Evolutionary conservation across 2,329 filamentous ascomycete genomes (phyloP), one percentile per base, ranked within the genome.

Genomic region (Verticillium albo-atrum): DNA sequence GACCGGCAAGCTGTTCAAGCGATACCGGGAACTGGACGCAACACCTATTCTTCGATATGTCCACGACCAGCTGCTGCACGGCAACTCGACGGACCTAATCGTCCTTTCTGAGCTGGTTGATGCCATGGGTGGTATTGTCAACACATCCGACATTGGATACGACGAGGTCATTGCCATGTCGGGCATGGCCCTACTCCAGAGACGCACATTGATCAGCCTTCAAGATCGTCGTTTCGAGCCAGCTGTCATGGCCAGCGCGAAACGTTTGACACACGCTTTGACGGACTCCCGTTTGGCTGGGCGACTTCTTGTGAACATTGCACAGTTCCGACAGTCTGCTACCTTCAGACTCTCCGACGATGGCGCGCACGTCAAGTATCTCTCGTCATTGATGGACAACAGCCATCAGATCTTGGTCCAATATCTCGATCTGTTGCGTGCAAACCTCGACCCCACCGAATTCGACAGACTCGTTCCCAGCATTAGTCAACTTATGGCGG

Each of bases 121-220:
- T 35, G 91, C 90, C 2, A 98, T 99, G 95, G 92, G 91, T 20
- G 96, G 96, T 53, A 93, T 99, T 61, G 88, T 94, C 14, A 88
- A 93, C 4, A 89, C 94, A 61, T 84, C 88, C 57, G 91, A 93
- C 68, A 94, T 97, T 68, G 97, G 91, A 30, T 94, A 99, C 66
- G 79, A 88, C 20, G 93, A 97, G 74, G 84, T 97, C 28, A 80
- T 91, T 63, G 92, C 91, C 15, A 92, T 99, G 85, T 91, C 91
- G 47, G 94, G 93, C 62, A 93, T 94, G 15, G 86, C 91, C 56
- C 79, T 88, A 27, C 79, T 99, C 12, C 89, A 91, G 64, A 86
- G 88, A 10, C 90, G 94, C 67, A 96, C 91, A 1, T 82, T 98
- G 42, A 84, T 91, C 61, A 87, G 90, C 58, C 81, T 96, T 3